A percentile compares a stretch with the other conserved stretches of the same genome.
Evolutionary conservation across 1,284 basidiomycete species (phyloP).

Genomic region (Malassezia japonica): DNA sequence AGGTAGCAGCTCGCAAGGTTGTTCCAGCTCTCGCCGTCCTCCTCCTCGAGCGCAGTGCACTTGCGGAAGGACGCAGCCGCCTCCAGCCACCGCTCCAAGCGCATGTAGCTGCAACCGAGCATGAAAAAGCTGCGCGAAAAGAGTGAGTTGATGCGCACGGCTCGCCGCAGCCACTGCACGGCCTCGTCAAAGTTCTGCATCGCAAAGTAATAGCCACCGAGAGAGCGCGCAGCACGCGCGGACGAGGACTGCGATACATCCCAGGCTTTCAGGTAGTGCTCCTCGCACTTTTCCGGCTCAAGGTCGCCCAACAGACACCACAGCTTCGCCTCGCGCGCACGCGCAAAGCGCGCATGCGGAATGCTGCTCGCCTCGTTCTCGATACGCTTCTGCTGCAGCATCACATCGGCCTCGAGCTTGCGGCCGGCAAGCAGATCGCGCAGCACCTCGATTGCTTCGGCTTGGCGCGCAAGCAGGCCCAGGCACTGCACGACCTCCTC

Average conservation of each 20-base stretch:
- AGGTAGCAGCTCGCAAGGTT: conserved; percentile 93
- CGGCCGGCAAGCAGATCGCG: conserved; percentile 36
- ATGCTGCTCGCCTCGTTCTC: conserved; percentile 41
- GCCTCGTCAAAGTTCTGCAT: conserved; percentile 59
- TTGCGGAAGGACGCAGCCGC: conserved; percentile 74
- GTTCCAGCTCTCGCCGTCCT: conserved; percentile 96
- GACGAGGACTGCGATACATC: conserved; percentile 66
- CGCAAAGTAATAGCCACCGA: conserved; percentile 75
- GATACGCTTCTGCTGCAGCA: conserved; percentile 19
- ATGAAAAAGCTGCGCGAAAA: conserved; percentile 86
- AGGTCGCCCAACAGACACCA: conserved; percentile 94
- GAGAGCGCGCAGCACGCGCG: conserved; percentile 76
- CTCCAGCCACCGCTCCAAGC: conserved; percentile 62
- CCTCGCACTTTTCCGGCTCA: conserved; percentile 57
- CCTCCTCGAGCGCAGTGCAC: conserved; percentile 81
- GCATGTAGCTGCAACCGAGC: conserved; percentile 77
- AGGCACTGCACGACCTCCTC: conserved; percentile 45
- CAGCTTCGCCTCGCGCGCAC: conserved; percentile 72
- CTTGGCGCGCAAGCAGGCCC: conserved; percentile 33
- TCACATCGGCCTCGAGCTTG: conserved; percentile 39
- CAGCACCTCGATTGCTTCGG: conserved; percentile 39
- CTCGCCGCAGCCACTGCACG: conserved; percentile 58
- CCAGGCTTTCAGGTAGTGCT: conserved; percentile 79
- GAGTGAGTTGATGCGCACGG: conserved; percentile 80
- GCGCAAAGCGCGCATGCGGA: conserved; percentile 56